phyloP scores from a whole-genome alignment of 805 yeast genomes.

The Candida endomychidarum region DNA sequence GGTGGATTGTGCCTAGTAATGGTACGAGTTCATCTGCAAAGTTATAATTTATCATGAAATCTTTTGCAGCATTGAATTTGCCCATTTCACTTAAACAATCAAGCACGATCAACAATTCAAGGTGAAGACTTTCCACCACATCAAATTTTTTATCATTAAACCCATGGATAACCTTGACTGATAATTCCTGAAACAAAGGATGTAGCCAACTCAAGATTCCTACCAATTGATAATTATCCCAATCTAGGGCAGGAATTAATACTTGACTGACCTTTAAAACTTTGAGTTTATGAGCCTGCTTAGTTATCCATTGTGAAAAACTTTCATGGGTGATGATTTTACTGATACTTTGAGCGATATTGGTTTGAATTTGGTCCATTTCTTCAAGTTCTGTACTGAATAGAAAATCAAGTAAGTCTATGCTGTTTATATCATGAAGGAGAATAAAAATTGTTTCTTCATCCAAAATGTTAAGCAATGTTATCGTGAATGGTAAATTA shows the following conservation, averaged over 20 bases:
- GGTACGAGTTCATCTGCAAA: slow-evolving; percentile 34
- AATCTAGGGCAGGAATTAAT: slow-evolving; percentile 37
- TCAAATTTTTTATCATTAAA: slow-evolving; percentile 13
- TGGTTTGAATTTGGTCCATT: slow-evolving; percentile 1
- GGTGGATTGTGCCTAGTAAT: slow-evolving; percentile 42
- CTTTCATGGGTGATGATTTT: slow-evolving; percentile 12
- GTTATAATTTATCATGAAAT: slow-evolving; percentile 42
- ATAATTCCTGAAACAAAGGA: slow-evolving; percentile 21
- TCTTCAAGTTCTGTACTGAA: slow-evolving; percentile 8
- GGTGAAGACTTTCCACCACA: slow-evolving; percentile 13
- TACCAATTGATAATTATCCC: slow-evolving; percentile 39
- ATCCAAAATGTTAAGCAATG: slow-evolving; percentile 9
- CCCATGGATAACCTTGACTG: slow-evolving; percentile 12
- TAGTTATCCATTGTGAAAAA: slow-evolving; percentile 17
- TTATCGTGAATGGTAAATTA: slow-evolving; percentile 26
- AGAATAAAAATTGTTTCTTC: slow-evolving; percentile 1
- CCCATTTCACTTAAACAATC: slow-evolving; percentile 46
- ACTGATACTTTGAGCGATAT: background rate
- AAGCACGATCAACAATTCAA: slow-evolving; percentile 6
- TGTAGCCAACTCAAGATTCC: slow-evolving; percentile 43
- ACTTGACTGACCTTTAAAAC: slow-evolving; percentile 35
- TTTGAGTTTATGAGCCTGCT: slow-evolving; percentile 20
- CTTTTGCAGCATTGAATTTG: slow-evolving; percentile 39
- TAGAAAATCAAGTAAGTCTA: slow-evolving; percentile 8
- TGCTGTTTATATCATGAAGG: background rate